phyloP scores from a whole-genome alignment of 2,329 filamentous ascomycete genomes.

The Arthrobotrys pseudoclavata region DNA sequence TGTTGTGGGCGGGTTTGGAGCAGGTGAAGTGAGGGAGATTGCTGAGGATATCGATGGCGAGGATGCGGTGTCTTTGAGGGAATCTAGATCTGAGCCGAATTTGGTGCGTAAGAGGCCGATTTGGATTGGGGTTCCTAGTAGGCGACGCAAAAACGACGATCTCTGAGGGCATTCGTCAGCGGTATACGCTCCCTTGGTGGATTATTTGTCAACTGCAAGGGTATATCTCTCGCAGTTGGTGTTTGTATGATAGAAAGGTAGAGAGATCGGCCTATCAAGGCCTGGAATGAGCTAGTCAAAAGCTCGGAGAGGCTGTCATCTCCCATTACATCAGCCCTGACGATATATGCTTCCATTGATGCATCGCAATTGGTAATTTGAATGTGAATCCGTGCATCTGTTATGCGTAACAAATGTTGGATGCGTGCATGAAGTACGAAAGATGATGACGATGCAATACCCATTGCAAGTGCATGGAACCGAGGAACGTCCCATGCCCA shows the following conservation, averaged over 20 bases:
- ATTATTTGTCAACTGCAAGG: not conserved
- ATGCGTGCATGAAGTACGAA: not conserved
- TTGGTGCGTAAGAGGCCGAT: conserved; percentile 19
- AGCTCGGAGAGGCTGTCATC: not conserved
- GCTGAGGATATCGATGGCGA: conserved; percentile 15
- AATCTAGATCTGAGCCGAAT: conserved; percentile 9
- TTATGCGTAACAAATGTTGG: not conserved
- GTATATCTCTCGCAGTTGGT: not conserved
- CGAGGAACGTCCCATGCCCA: conserved; percentile 7
- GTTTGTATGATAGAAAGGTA: not conserved
- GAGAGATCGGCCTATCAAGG: not conserved
- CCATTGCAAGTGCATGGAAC: not conserved
- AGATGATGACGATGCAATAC: conserved; percentile 13
- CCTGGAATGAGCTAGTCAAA: conserved; percentile 1
- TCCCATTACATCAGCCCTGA: not conserved
- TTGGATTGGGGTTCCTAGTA: conserved; percentile 45
- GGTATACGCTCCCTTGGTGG: not conserved
- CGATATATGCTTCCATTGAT: not conserved
- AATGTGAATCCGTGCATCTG: not conserved
- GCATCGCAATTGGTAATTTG: not conserved
- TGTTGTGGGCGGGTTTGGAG: not conserved
- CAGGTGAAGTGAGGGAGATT: not conserved
- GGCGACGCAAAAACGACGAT: conserved; percentile 25
- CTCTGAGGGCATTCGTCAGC: not conserved
- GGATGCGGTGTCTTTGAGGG: not conserved